These are phyloP conservation scores for Ustulina deusta DNA, from an alignment of 2,329 filamentous ascomycete genomes.

Conservation along the genomic window DNA sequence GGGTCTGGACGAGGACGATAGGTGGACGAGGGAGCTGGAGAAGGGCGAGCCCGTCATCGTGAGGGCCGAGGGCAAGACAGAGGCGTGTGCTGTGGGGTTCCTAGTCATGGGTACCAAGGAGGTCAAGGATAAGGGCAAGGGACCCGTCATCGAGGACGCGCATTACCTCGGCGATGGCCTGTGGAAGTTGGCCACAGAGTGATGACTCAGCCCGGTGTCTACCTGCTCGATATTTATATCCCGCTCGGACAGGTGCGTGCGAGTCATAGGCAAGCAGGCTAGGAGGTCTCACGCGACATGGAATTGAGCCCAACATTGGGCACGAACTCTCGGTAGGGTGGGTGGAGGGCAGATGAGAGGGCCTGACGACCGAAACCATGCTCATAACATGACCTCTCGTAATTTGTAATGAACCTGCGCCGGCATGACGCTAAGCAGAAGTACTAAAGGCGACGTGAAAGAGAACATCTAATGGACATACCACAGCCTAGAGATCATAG, in stretches of 20 bases:
- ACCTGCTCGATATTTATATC: slow-evolving; percentile 15
- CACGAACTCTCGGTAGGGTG: neutral
- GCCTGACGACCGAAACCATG: slow-evolving; percentile 5
- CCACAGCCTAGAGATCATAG: neutral
- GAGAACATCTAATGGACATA: neutral
- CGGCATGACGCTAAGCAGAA: slow-evolving; percentile 12
- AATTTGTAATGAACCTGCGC: slow-evolving; percentile 29
- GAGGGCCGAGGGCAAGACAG: slow-evolving; percentile 91
- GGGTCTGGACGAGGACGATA: slow-evolving; percentile 52
- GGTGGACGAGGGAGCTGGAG: slow-evolving; percentile 75
- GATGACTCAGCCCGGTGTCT: slow-evolving; percentile 4
- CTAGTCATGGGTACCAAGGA: slow-evolving; percentile 88
- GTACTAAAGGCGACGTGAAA: slow-evolving; percentile 1
- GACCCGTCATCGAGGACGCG: slow-evolving; percentile 90
- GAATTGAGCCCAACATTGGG: neutral
- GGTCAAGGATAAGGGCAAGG: slow-evolving; percentile 94
- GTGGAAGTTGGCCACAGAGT: slow-evolving; percentile 73
- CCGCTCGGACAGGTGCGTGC: neutral
- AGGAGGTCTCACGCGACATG: neutral
- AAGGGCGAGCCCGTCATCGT: slow-evolving; percentile 89
- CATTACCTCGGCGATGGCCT: slow-evolving; percentile 95
- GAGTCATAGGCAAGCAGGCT: neutral
- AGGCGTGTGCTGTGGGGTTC: slow-evolving; percentile 88
- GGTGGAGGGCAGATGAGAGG: neutral
- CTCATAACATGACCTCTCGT: slow-evolving; percentile 24